Evolutionary conservation across 352 stramenopile species (phyloP).

Genomic region (Phytophthora agathidicida): DNA sequence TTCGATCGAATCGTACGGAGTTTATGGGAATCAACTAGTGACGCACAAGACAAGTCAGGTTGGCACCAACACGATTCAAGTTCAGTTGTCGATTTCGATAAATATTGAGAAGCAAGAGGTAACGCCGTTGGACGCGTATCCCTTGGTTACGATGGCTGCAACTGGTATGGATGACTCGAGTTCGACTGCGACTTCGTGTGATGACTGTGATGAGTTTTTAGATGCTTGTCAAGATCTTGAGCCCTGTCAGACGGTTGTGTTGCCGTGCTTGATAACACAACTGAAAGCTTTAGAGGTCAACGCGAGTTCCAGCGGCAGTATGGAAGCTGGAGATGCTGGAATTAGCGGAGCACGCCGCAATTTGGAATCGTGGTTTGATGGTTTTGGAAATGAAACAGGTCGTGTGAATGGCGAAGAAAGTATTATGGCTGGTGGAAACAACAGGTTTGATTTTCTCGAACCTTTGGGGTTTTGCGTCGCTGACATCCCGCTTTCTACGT

Average conservation of each 20-base stretch:
- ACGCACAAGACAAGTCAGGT: conserved; percentile 20
- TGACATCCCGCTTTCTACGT: not conserved
- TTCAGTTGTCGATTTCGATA: conserved; percentile 29
- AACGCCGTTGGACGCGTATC: conserved; percentile 28
- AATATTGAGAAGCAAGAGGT: conserved; percentile 21
- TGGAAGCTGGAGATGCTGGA: not conserved
- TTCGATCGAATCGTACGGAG: conserved; percentile 21
- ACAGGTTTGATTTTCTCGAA: conserved; percentile 10
- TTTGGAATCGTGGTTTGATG: not conserved
- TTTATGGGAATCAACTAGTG: conserved; percentile 43
- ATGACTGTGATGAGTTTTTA: conserved; percentile 8
- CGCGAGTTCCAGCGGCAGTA: too few species aligned
- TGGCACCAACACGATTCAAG: conserved; percentile 14
- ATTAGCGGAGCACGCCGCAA: not conserved
- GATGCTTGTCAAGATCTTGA: conserved; percentile 14
- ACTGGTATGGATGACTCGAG: not conserved
- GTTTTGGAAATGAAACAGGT: not conserved
- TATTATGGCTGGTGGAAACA: not conserved
- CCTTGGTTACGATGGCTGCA: conserved; percentile 6
- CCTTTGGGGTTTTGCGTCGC: conserved; percentile 10
- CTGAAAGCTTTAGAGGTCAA: conserved; percentile 3
- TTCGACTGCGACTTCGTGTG: conserved; percentile 5
- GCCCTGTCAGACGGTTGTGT: conserved; percentile 3
- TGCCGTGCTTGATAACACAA: conserved; percentile 21
- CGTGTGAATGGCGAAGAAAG: not conserved